A percentile compares a stretch with the other conserved stretches of the same genome.
Evolutionary conservation across 352 stramenopile species (phyloP).

Genomic region (Thalassiosira ordinaria): DNA sequence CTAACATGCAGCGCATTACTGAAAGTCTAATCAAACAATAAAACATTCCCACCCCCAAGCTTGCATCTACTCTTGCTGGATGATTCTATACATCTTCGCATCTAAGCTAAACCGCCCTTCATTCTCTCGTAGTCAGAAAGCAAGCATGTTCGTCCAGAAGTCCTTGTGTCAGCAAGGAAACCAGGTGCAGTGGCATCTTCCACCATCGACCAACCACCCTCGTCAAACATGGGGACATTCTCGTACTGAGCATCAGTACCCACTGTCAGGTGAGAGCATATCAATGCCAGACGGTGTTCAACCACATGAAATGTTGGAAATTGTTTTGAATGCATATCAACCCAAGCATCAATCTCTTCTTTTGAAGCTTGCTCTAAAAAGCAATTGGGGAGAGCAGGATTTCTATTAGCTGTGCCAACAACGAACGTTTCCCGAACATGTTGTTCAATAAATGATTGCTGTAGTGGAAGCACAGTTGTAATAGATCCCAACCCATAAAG

Average conservation of each 20-base stretch:
- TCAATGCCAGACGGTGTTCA: constrained; percentile 76
- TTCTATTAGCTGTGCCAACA: constrained; percentile 42
- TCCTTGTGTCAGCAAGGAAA: constrained; percentile 49
- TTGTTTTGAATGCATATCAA: constrained; percentile 69
- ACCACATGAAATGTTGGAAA: constrained; percentile 73
- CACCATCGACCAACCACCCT: constrained; percentile 76
- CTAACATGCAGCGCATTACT: no score
- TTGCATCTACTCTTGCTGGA: background rate
- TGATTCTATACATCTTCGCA: no score
- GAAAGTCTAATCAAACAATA: background rate
- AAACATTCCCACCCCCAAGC: background rate
- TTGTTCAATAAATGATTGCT: constrained; percentile 54
- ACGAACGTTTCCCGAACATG: constrained; percentile 71
- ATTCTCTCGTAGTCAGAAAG: constrained; percentile 49
- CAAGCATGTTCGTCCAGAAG: constrained; percentile 39
- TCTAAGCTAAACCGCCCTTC: background rate
- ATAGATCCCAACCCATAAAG: constrained; percentile 73
- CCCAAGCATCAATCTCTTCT: constrained; percentile 71
- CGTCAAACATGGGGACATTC: constrained; percentile 85
- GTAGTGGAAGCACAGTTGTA: constrained; percentile 56
- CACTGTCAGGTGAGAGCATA: constrained; percentile 71
- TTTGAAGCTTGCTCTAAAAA: constrained; percentile 43
- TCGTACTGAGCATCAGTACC: constrained; percentile 69
- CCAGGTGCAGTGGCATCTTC: constrained; percentile 43
- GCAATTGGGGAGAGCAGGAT: constrained; percentile 44